A percentile compares a stretch with the other conserved stretches of the same genome.
Evolutionary conservation across 306 rosid species (phyloP).

Genomic region (Rubus parviflorus): DNA sequence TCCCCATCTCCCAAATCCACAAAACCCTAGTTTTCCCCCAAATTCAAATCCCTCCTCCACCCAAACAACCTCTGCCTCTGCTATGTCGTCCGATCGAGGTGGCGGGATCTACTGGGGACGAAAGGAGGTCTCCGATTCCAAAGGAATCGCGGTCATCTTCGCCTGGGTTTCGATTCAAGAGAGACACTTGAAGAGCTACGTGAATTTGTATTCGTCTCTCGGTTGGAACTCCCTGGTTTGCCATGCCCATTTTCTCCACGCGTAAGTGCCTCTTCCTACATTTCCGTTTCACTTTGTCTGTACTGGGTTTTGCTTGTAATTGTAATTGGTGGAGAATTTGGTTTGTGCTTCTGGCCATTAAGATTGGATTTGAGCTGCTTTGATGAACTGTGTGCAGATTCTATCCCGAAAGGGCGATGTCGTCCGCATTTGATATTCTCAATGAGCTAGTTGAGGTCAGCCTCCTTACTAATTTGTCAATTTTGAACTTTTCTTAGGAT

Average conservation of each 20-base stretch:
- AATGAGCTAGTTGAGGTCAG: slow-evolving; percentile 90
- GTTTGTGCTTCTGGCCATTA: not conserved
- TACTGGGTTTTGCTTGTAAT: too few species aligned
- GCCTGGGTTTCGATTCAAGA: slow-evolving; percentile 86
- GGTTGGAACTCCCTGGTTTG: slow-evolving; percentile 89
- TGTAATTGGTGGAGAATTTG: not conserved
- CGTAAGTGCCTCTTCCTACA: slow-evolving; percentile 40
- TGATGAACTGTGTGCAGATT: slow-evolving; percentile 53
- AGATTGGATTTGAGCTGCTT: not conserved
- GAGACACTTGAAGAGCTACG: slow-evolving; percentile 44
- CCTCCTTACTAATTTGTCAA: slow-evolving; percentile 15
- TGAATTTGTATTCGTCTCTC: slow-evolving; percentile 69
- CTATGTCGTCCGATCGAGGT: slow-evolving; percentile 51
- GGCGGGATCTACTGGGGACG: slow-evolving; percentile 73
- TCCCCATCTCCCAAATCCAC: not conserved
- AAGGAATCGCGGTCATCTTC: slow-evolving; percentile 78
- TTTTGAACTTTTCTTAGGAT: slow-evolving; percentile 19
- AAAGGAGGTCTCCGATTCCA: slow-evolving; percentile 49
- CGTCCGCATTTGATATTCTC: slow-evolving; percentile 71
- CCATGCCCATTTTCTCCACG: slow-evolving; percentile 74
- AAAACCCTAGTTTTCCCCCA: not conserved
- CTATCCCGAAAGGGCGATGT: slow-evolving; percentile 64
- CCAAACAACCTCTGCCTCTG: slow-evolving; percentile 7
- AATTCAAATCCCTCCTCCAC: not conserved
- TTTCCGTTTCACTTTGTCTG: too few species aligned